These are phyloP conservation scores for Akanthomyces lecanii DNA, from an alignment of 2,329 filamentous ascomycete species.

Conservation along the genomic window DNA sequence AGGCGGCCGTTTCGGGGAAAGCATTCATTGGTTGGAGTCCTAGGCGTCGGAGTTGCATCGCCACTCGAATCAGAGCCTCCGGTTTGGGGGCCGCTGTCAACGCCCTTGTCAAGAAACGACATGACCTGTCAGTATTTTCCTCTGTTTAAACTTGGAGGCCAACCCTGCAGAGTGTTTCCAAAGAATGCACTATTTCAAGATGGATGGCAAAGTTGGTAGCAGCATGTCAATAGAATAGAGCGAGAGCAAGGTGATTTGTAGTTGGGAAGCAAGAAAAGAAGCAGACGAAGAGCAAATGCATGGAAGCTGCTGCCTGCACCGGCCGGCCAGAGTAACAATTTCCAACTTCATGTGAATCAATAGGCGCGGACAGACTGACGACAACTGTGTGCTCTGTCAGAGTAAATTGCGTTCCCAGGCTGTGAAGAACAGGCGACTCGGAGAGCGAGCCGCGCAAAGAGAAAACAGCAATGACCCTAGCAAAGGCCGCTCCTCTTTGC, in stretches of 20 bases:
- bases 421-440: background rate
- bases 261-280: background rate
- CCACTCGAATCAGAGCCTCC: background rate
- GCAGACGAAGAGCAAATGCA: background rate
- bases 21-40: background rate
- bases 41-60: background rate
- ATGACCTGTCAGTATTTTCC: background rate
- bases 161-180: background rate
- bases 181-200: background rate
- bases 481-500: background rate
- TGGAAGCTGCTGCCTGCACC: background rate
- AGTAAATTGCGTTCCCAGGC: background rate
- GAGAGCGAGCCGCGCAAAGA: background rate
- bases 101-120: background rate
- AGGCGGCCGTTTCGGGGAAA: background rate
- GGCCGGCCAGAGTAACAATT: background rate
- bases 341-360: constrained; percentile 6
- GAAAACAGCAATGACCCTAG: background rate
- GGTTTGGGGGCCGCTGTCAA: background rate
- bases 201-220: background rate
- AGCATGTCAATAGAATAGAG: background rate
- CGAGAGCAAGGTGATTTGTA: background rate
- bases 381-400: background rate
- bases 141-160: background rate
- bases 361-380: background rate